A percentile compares a stretch with the other conserved stretches of the same genome.
phyloP scores from a whole-genome alignment of 2,329 filamentous ascomycete genomes.

The Trichoderma afroharzianum region DNA sequence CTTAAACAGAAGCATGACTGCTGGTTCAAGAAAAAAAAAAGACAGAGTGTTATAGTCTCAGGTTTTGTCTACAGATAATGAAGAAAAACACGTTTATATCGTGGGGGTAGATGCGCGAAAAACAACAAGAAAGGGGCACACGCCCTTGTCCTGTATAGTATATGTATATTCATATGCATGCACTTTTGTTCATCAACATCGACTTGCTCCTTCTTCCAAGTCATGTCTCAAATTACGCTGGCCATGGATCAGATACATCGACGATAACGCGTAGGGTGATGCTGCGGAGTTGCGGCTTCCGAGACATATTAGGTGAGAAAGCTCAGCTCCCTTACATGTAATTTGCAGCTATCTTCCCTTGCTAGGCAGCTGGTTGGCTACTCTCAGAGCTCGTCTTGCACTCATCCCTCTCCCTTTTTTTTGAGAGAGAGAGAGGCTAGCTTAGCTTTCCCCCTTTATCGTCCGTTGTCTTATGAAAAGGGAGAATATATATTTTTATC shows the following conservation, averaged over 20 bases:
- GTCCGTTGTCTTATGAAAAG: background rate
- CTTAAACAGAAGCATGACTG: background rate
- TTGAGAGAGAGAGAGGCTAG: background rate
- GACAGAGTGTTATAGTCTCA: background rate
- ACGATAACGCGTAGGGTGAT: background rate
- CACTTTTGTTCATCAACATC: background rate
- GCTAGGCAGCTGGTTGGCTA: background rate
- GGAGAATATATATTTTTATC: background rate
- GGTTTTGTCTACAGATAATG: background rate
- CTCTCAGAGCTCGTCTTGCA: background rate
- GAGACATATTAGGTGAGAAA: background rate
- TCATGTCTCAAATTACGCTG: conserved; percentile 1
- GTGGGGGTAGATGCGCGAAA: background rate
- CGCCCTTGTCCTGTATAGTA: background rate
- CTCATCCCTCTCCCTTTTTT: background rate
- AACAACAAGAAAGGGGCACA: background rate
- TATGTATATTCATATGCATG: background rate
- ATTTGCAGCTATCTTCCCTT: background rate
- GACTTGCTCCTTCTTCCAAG: background rate
- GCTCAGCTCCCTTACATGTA: background rate
- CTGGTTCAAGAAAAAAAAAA: background rate
- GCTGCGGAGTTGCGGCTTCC: background rate
- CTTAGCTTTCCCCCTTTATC: background rate
- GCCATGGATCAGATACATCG: background rate
- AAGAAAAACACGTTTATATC: background rate